Percentiles rank a stretch among this genome's conserved stretches.
phyloP scores from a whole-genome alignment of 192 early-diverging fungal species.

The Rhizophagus clarus region DNA sequence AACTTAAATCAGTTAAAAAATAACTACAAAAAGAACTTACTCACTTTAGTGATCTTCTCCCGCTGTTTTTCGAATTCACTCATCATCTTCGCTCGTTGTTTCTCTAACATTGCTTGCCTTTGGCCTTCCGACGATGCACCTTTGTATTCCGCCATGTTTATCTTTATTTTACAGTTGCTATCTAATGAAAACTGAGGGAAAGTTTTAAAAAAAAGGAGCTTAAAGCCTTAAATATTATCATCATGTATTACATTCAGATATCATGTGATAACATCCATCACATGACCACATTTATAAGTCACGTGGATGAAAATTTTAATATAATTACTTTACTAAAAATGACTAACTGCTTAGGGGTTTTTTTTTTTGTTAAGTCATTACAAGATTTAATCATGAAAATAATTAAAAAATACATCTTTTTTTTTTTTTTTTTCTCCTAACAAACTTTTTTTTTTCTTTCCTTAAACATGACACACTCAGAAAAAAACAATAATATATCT shows the following conservation, averaged over 20 bases:
- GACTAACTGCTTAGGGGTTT: too few species aligned
- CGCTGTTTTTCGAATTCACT: conserved; percentile 71
- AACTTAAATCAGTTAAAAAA: neutral
- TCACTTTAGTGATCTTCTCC: conserved; percentile 68
- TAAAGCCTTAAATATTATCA: too few species aligned
- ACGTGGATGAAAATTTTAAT: too few species aligned
- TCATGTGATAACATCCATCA: too few species aligned
- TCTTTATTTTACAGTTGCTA: neutral
- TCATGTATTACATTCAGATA: too few species aligned
- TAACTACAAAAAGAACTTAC: neutral
- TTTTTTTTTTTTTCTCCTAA: too few species aligned
- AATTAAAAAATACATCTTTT: too few species aligned
- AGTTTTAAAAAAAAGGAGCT: too few species aligned
- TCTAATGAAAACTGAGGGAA: neutral
- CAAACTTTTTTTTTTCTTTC: neutral
- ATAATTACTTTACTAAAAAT: too few species aligned
- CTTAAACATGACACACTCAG: neutral
- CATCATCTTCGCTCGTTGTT: conserved; percentile 67
- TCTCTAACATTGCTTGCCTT: conserved; percentile 68
- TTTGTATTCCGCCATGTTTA: conserved; percentile 46
- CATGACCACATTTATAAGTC: too few species aligned
- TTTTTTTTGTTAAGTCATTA: too few species aligned
- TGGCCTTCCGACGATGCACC: conserved; percentile 54
- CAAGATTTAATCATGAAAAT: too few species aligned
- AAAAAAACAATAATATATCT: neutral